phyloP scores from a whole-genome alignment of 2,329 filamentous ascomycete species.

The Xylaria sp. region DNA sequence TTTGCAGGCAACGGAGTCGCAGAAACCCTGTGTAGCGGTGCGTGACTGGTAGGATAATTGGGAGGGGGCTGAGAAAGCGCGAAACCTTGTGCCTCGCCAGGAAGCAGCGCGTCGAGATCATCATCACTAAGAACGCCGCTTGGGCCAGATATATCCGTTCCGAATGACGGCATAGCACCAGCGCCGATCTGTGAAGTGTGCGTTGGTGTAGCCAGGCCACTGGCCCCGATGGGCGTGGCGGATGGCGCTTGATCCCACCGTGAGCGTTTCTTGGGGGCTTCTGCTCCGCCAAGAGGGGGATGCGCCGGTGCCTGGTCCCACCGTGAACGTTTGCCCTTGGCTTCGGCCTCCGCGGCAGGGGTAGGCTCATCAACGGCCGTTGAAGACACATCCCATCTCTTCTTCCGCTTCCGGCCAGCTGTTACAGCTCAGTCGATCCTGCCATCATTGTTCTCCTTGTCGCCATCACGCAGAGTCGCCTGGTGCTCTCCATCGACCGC shows the following conservation, averaged over 20 bases:
- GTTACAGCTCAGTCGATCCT: slow-evolving; percentile 68
- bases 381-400: slow-evolving; percentile 88
- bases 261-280: slow-evolving; percentile 75
- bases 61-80: slow-evolving; percentile 89
- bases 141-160: slow-evolving; percentile 78
- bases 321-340: slow-evolving; percentile 76
- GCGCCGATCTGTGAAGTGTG: slow-evolving; percentile 68
- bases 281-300: slow-evolving; percentile 55
- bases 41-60: slow-evolving; percentile 85
- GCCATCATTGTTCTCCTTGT: slow-evolving; percentile 77
- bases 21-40: slow-evolving; percentile 76
- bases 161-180: slow-evolving; percentile 68
- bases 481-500: slow-evolving; percentile 66
- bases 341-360: slow-evolving; percentile 58
- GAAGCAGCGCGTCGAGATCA: slow-evolving; percentile 89
- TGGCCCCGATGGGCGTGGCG: slow-evolving; percentile 75
- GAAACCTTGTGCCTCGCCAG: slow-evolving; percentile 87
- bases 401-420: slow-evolving; percentile 81
- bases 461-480: slow-evolving; percentile 74
- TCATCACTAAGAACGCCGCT: slow-evolving; percentile 89
- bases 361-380: slow-evolving; percentile 57
- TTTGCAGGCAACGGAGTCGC: slow-evolving; percentile 75
- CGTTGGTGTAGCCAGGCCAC: slow-evolving; percentile 78
- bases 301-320: slow-evolving; percentile 83
- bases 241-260: slow-evolving; percentile 92